Conservation (phyloP, 768 basidiomycete genomes). For the Trametes sanguinea region DNA sequence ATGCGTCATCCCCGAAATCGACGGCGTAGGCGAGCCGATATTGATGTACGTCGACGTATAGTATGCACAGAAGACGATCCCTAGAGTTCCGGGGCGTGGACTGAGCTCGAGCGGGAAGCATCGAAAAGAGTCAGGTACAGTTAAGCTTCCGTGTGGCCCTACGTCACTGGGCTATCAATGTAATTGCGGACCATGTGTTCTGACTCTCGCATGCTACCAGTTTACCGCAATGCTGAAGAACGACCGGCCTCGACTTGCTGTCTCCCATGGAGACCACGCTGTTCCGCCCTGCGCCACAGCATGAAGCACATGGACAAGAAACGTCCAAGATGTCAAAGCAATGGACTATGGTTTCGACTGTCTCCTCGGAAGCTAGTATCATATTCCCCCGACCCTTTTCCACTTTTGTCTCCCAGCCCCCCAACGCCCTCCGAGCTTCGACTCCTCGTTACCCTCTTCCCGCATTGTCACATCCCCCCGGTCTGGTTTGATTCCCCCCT, state of each 20-base stretch:
- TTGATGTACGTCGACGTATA: conserved; percentile 90
- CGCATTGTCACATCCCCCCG: neutral
- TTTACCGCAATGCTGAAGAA: conserved; percentile 7
- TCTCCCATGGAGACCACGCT: conserved; percentile 18
- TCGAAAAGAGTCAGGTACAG: conserved; percentile 20
- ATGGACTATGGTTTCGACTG: conserved; percentile 16
- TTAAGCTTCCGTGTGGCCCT: neutral
- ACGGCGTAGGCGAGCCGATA: conserved; percentile 94
- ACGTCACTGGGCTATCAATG: conserved; percentile 8
- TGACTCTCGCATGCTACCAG: conserved; percentile 1
- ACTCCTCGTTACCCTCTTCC: conserved; percentile 18
- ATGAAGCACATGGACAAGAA: conserved; percentile 19
- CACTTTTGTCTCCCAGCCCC: neutral
- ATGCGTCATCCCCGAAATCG: conserved; percentile 97
- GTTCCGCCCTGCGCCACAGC: conserved; percentile 9
- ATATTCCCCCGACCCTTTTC: conserved; percentile 17
- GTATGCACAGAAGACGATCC: conserved; percentile 8
- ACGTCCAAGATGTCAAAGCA: conserved; percentile 16
- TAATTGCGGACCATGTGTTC: neutral
- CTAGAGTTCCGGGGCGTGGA: conserved; percentile 12
- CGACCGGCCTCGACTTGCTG: conserved; percentile 8
- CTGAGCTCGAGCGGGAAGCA: conserved; percentile 14
- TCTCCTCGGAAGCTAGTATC: conserved; percentile 21
- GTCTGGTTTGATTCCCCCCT: neutral
- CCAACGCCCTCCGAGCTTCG: conserved; percentile 5